Base-by-base conservation (phyloP, 306 rosid genomes). In the Cicer arietinum region DNA sequence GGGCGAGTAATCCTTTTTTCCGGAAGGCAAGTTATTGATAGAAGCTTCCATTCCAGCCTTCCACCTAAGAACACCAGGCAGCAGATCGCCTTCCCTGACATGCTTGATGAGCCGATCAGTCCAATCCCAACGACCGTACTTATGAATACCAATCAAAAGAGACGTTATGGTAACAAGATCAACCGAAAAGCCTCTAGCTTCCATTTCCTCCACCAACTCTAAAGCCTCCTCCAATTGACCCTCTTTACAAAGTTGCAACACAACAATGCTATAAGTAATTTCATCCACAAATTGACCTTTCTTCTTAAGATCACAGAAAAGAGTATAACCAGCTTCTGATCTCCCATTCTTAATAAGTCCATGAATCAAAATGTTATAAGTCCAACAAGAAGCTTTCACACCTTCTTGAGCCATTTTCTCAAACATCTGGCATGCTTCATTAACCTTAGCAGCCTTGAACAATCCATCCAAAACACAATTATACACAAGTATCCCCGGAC, bases 331-430 rank as follows among this genome's bases (percentile, higher is more conserved):
- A 14, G 97, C 97, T 83, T 89, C 91, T 6, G 91, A 85, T 80
- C 97, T 90, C 74, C 91, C 94, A 82, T 94, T 91, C 87, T 81
- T 90, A 69, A 91, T 79, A 60, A 91, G 73, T 8, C 93, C 98
- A 75, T 94, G 97, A 59, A 91, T 81, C 59, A 91, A 52, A 85
- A 91, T 91, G 65, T 94, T 94, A 56, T 87, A 89, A 0, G 97
- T 91, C 88, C 87, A 90, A 42, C 86, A 77, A 0, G 96, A 88
- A 12, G 95, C 83, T 64, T 86, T 89, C 50, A 89, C 89, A 14
- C 96, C 98, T 56, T 87, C 85, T 60, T 85, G 89, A 71, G 87
- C 79, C 98, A 94, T 94, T 84, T 85, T 89, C 86, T 94, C 98
- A 82, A 90, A 91, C 57, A 91, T 68, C 70, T 90, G 91, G 69